phyloP scores from a whole-genome alignment of 345 rosid genomes.

The Salix purpurea region DNA sequence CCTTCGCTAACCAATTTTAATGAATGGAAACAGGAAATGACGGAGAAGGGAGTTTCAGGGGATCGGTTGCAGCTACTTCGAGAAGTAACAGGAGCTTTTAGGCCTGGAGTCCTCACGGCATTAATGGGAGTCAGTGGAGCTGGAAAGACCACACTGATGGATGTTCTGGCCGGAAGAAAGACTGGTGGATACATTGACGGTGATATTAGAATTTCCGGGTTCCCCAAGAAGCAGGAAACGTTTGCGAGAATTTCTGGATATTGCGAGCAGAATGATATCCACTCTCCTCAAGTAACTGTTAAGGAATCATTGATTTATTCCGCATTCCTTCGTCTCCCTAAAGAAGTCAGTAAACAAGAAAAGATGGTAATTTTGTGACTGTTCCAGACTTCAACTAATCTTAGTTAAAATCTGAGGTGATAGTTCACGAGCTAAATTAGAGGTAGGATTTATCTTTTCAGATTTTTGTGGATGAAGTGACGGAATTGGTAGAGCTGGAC shows the following conservation, averaged over 20 bases:
- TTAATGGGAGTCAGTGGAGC: constrained; percentile 98
- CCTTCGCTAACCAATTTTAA: background rate
- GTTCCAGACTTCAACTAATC: background rate
- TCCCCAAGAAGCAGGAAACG: constrained; percentile 75
- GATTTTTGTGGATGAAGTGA: constrained; percentile 51
- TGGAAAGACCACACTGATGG: constrained; percentile 96
- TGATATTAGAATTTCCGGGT: constrained; percentile 78
- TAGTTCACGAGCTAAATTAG: background rate
- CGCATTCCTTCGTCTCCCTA: constrained; percentile 78
- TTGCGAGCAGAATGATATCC: constrained; percentile 87
- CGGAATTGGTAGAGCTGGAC: constrained; percentile 43
- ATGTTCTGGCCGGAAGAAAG: constrained; percentile 91
- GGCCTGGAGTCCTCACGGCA: constrained; percentile 91
- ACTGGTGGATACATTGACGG: constrained; percentile 90
- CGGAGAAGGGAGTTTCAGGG: constrained; percentile 62
- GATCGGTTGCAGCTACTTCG: constrained; percentile 67
- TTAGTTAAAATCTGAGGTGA: background rate
- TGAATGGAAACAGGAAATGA: constrained; percentile 68
- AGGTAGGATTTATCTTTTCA: constrained; percentile 5
- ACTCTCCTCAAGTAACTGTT: constrained; percentile 87
- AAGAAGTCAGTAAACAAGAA: constrained; percentile 65
- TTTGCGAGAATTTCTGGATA: constrained; percentile 95
- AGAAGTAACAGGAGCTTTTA: constrained; percentile 76
- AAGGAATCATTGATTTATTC: constrained; percentile 81
- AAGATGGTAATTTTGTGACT: constrained; percentile 51